Conservation (phyloP, 495 filamentous ascomycete genomes). For the Viridothelium virens region DNA sequence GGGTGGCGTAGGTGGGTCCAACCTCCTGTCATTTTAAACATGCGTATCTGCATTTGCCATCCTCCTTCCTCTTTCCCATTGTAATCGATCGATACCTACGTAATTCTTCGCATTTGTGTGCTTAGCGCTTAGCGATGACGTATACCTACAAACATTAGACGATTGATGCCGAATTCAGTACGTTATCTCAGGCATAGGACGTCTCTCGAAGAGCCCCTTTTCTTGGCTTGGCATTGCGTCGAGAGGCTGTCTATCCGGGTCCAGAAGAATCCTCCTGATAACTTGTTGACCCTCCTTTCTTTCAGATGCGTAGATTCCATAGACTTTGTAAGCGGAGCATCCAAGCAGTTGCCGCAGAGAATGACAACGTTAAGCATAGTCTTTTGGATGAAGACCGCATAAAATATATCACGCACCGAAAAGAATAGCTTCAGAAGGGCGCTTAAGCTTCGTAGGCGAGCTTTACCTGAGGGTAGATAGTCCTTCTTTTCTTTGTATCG, state of each 20-base stretch:
- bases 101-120: background rate
- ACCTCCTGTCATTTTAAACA: background rate
- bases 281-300: background rate
- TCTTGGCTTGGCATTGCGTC: background rate
- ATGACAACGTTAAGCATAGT: background rate
- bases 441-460: background rate
- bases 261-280: background rate
- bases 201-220: background rate
- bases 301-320: background rate
- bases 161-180: background rate
- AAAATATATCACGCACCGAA: background rate
- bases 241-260: conserved; percentile 7
- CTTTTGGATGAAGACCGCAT: background rate
- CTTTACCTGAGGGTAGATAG: background rate
- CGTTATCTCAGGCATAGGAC: background rate
- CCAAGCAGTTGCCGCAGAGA: background rate
- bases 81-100: background rate
- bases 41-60: background rate
- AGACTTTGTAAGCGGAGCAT: background rate
- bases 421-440: background rate
- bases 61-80: background rate
- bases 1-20: background rate
- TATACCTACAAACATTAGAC: background rate
- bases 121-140: background rate
- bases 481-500: background rate